phyloP scores from a whole-genome alignment of 768 basidiomycete genomes.

The Termitomyces sp. region DNA sequence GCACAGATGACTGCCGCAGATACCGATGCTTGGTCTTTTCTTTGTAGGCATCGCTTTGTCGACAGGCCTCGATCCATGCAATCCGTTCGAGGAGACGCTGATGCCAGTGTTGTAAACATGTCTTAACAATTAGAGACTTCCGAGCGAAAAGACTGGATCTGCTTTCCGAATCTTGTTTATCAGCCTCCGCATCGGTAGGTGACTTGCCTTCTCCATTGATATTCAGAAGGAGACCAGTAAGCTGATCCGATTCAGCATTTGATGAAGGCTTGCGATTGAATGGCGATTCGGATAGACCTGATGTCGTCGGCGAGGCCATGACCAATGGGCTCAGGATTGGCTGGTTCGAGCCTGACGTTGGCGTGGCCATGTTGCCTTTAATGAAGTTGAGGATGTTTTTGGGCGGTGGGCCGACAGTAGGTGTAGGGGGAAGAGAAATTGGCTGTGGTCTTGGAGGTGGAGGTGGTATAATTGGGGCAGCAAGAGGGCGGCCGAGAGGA shows the following conservation, averaged over 20 bases:
- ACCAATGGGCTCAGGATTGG: constrained; percentile 40
- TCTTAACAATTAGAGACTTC: constrained; percentile 32
- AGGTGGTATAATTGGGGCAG: constrained; percentile 29
- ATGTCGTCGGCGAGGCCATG: constrained; percentile 28
- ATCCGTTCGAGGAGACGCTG: constrained; percentile 36
- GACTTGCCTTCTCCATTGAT: constrained; percentile 19
- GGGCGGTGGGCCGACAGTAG: constrained; percentile 24
- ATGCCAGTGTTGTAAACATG: constrained; percentile 41
- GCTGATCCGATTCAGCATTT: not conserved
- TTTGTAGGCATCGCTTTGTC: constrained; percentile 55
- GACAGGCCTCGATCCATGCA: constrained; percentile 59
- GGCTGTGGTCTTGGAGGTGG: constrained; percentile 31
- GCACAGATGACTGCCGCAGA: constrained; percentile 10
- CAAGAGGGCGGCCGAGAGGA: not conserved
- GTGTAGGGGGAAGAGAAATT: constrained; percentile 44
- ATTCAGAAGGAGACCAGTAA: constrained; percentile 7
- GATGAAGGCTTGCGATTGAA: not conserved
- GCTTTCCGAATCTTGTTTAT: constrained; percentile 31
- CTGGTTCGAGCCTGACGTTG: constrained; percentile 17
- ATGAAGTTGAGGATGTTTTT: constrained; percentile 28
- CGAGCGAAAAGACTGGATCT: constrained; percentile 37
- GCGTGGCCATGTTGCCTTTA: constrained; percentile 22
- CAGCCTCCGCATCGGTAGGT: constrained; percentile 20
- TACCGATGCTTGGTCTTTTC: constrained; percentile 32
- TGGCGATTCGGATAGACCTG: constrained; percentile 8